Evolutionary conservation across 441 rosid species (phyloP).

Genomic region (Corymbia calophylla): DNA sequence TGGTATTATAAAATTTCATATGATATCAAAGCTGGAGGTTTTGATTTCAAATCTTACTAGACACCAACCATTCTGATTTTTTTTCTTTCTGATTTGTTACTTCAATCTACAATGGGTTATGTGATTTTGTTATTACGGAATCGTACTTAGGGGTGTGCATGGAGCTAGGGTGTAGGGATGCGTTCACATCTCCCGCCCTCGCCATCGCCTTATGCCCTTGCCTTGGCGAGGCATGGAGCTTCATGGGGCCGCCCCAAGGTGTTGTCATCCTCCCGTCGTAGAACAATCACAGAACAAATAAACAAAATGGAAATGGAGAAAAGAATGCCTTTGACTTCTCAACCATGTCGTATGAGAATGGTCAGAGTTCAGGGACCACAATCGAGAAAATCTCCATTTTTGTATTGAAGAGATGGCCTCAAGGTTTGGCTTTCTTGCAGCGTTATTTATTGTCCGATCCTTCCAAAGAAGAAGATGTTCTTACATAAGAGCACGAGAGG

Average conservation of each 20-base stretch:
- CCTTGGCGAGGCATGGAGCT: no score
- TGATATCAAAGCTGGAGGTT: no score
- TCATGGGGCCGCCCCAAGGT: not conserved
- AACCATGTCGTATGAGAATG: not conserved
- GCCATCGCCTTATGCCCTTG: no score
- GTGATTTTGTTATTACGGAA: no score
- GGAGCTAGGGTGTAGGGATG: not conserved
- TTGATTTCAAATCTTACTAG: no score
- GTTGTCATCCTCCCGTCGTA: not conserved
- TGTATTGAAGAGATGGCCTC: not conserved
- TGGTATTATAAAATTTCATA: no score
- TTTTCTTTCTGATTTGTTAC: no score
- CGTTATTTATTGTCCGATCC: not conserved
- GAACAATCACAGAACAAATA: not conserved
- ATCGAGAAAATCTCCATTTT: not conserved
- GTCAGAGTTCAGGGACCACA: not conserved
- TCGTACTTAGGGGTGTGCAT: accelerated
- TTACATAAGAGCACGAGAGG: not conserved
- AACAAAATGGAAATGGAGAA: not conserved
- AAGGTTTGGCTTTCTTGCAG: not conserved
- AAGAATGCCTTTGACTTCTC: not conserved
- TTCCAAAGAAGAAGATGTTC: not conserved
- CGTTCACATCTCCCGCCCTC: not conserved
- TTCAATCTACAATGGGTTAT: accelerated
- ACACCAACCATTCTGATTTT: no score